These are phyloP conservation scores for Solanum rostratum DNA, from an alignment of 257 asterid genomes.

Conservation along the genomic window DNA sequence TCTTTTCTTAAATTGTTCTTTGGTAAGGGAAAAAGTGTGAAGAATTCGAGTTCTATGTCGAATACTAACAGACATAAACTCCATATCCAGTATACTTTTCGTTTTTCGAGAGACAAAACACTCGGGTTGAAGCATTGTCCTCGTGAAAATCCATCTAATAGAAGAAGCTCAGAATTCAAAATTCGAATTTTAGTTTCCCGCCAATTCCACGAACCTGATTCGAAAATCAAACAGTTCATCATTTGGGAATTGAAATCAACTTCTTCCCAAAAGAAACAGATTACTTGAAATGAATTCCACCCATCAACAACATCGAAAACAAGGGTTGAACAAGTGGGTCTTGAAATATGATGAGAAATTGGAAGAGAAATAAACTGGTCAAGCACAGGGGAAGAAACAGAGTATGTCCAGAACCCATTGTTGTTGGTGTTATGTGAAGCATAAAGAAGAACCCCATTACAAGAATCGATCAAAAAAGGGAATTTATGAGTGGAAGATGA, in stretches of 20 bases:
- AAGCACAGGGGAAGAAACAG: neutral
- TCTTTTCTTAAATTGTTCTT: neutral
- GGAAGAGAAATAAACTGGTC: neutral
- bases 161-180: neutral
- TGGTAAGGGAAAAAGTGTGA: slow-evolving; percentile 6
- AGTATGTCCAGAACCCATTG: neutral
- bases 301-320: neutral
- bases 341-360: neutral
- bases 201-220: slow-evolving; percentile 12
- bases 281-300: neutral
- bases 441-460: slow-evolving; percentile 13
- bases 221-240: slow-evolving; percentile 1
- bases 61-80: slow-evolving; percentile 7
- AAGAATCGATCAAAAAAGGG: neutral
- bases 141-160: neutral
- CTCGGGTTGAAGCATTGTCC: neutral
- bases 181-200: neutral
- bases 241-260: neutral
- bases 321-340: slow-evolving; percentile 1
- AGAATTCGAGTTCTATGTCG: neutral
- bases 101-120: neutral
- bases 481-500: neutral
- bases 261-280: slow-evolving; percentile 8
- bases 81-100: slow-evolving; percentile 12
- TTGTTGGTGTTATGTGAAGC: neutral